phyloP scores from a whole-genome alignment of 768 basidiomycete species.

The Rhizopogon rudus region DNA sequence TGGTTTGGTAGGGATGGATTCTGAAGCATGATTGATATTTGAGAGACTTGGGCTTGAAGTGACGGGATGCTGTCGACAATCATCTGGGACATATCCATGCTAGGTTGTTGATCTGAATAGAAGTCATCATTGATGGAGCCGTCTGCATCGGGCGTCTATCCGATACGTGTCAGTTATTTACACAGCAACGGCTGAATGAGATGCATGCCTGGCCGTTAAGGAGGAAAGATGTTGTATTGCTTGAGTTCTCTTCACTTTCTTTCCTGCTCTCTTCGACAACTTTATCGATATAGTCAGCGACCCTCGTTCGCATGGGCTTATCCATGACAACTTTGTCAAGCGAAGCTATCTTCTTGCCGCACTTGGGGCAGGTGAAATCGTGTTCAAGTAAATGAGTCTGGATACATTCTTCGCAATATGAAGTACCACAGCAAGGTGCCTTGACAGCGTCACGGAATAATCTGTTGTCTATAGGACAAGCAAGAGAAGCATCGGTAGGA shows the following conservation, averaged over 20 bases:
- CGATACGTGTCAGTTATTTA: slow-evolving; percentile 1
- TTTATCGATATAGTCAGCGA: slow-evolving; percentile 78
- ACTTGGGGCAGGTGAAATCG: slow-evolving; percentile 92
- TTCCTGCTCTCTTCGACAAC: slow-evolving; percentile 74
- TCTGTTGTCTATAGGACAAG: slow-evolving; percentile 90
- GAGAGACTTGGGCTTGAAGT: slow-evolving; percentile 81
- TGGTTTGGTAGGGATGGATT: slow-evolving; percentile 68
- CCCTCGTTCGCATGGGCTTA: slow-evolving; percentile 71
- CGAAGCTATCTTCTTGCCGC: slow-evolving; percentile 81
- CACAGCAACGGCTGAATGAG: background rate
- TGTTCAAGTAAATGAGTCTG: slow-evolving; percentile 91
- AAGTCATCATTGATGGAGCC: slow-evolving; percentile 52
- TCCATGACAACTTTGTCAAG: slow-evolving; percentile 84
- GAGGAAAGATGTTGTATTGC: slow-evolving; percentile 1
- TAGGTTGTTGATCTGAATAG: slow-evolving; percentile 69
- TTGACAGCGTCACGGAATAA: slow-evolving; percentile 92
- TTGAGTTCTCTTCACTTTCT: slow-evolving; percentile 46
- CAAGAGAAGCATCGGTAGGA: slow-evolving; percentile 72
- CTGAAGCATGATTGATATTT: slow-evolving; percentile 74
- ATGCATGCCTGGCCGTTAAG: slow-evolving; percentile 32
- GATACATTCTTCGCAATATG: slow-evolving; percentile 97
- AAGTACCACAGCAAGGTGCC: slow-evolving; percentile 89
- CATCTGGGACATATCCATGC: slow-evolving; percentile 66
- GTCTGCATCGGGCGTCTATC: slow-evolving; percentile 22
- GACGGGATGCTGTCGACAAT: slow-evolving; percentile 74